These are phyloP conservation scores for Dactylellina sp. DNA, from an alignment of 2,329 filamentous ascomycete species.

Conservation along the genomic window DNA sequence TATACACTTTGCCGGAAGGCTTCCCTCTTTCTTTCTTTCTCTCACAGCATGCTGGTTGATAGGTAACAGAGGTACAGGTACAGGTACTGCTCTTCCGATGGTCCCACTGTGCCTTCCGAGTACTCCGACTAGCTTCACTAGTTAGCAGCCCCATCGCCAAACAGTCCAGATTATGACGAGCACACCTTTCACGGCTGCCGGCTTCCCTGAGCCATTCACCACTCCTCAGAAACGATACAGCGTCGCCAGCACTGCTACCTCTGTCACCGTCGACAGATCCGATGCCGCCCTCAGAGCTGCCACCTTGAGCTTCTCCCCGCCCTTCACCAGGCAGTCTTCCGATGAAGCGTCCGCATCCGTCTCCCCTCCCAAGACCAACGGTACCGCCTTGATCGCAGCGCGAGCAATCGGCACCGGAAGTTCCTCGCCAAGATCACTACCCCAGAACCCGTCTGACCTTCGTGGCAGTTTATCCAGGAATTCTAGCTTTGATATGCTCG, in stretches of 20 bases:
- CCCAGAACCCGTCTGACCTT: conserved; percentile 33
- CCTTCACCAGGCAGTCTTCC: conserved; percentile 33
- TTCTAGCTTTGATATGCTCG: conserved; percentile 46
- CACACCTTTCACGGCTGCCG: conserved; percentile 35
- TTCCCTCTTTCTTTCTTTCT: conserved; percentile 1
- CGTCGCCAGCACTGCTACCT: conserved; percentile 4
- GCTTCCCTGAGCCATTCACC: conserved; percentile 41
- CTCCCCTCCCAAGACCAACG: conserved; percentile 45
- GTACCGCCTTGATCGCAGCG: conserved; percentile 52
- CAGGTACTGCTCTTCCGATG: conserved; percentile 4
- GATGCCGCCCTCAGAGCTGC: conserved; percentile 52
- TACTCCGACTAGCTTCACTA: conserved; percentile 10
- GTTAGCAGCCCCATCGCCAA: no score
- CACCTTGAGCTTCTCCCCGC: conserved; percentile 52
- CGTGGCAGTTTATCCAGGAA: conserved; percentile 40
- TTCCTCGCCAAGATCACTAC: conserved; percentile 35
- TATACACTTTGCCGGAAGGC: neutral
- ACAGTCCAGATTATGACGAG: conserved; percentile 45
- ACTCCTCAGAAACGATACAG: conserved; percentile 51
- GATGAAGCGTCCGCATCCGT: conserved; percentile 28
- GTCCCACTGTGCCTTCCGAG: conserved; percentile 10
- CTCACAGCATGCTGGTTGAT: neutral
- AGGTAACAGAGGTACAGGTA: conserved; percentile 9
- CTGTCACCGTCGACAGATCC: conserved; percentile 25
- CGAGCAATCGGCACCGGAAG: conserved; percentile 51